Evolutionary conservation across 208 protist genomes (phyloP), one percentile per base, ranked within the genome.

Genomic region (Crithidia acanthocephali): DNA sequence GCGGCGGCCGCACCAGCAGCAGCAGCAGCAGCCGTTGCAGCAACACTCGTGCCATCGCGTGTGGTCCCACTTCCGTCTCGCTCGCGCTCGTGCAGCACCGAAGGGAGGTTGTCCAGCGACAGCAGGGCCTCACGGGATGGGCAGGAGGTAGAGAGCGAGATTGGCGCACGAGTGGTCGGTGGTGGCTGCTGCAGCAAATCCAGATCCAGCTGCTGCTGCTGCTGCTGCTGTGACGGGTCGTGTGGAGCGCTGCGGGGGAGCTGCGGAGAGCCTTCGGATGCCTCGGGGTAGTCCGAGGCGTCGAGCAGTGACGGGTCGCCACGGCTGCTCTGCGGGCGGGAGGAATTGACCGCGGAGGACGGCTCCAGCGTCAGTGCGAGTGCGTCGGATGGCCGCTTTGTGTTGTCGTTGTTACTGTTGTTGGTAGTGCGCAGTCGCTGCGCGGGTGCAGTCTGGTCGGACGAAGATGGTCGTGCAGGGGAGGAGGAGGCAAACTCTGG

Each of bases 141-240:
- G 22, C 33, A 30, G 22, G 62, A 68, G 9, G 62, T 50, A 28
- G 62, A 68, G 15, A 68, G 62, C 10, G 62, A 68, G 30, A 68
- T 28, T 3, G 62, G 62, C 6, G 47, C 47, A 3, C 62, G 48
- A 1, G 62, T 68, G 33, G 62, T 68, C n/a, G 62, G 62, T 10
- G 62, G 62, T 2, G 33, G 62, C n/a, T 68, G 50, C 28, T 13
- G 33, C 27, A 48, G 2, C 10, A 11, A 3, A 4, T 37, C 52
- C 28, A 15, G 44, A 22, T 15, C 44, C 18, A n/a, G 44, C 18
- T 61, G 56, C 35, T 45, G 9, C 33, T 45, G 33, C 35, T 30
- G 56, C 33, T 61, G 35, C 56, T 61, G 35, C 22, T 5, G 30
- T 18, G 25, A 27, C 27, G 42, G 4, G 45, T 40, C 35, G 35